These are phyloP conservation scores for Russula ochroleuca DNA, from an alignment of 768 basidiomycete genomes.

Conservation along the genomic window DNA sequence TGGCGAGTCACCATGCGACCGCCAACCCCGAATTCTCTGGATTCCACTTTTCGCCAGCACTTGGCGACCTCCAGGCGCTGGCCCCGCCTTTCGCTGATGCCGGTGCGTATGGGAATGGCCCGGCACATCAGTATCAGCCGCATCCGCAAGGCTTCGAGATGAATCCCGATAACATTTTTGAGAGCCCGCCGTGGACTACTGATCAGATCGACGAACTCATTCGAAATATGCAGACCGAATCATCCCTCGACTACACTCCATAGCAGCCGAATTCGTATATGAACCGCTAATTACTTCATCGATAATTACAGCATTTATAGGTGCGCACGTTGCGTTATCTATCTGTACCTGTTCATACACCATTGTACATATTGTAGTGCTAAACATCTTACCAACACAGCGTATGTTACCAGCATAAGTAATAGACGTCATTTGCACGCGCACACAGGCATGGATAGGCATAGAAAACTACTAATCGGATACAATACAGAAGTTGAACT, in stretches of 20 bases:
- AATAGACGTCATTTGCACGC: not conserved
- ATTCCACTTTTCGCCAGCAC: not conserved
- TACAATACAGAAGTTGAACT: not conserved
- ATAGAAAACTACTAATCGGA: not conserved
- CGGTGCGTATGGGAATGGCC: not conserved
- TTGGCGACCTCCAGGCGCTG: not conserved
- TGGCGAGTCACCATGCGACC: not conserved
- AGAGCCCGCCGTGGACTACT: slow-evolving; percentile 6
- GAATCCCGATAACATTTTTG: slow-evolving; percentile 4
- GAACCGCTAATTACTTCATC: not conserved
- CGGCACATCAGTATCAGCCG: not conserved
- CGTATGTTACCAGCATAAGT: slow-evolving; percentile 5
- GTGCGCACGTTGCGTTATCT: slow-evolving; percentile 5
- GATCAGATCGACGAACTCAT: slow-evolving; percentile 15
- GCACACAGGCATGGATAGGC: not conserved
- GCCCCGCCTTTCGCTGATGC: not conserved
- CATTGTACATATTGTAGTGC: slow-evolving; percentile 21
- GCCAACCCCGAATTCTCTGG: slow-evolving; percentile 1
- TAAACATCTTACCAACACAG: not conserved
- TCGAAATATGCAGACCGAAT: slow-evolving; percentile 1
- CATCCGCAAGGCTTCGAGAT: not conserved
- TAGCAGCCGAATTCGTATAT: not conserved
- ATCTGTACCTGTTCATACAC: not conserved
- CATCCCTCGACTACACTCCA: not conserved
- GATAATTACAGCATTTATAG: not conserved